Percentiles rank a stretch among this genome's conserved stretches.
Conservation (phyloP, 148 eudicot species). For the Fagopyrum esculentum region DNA sequence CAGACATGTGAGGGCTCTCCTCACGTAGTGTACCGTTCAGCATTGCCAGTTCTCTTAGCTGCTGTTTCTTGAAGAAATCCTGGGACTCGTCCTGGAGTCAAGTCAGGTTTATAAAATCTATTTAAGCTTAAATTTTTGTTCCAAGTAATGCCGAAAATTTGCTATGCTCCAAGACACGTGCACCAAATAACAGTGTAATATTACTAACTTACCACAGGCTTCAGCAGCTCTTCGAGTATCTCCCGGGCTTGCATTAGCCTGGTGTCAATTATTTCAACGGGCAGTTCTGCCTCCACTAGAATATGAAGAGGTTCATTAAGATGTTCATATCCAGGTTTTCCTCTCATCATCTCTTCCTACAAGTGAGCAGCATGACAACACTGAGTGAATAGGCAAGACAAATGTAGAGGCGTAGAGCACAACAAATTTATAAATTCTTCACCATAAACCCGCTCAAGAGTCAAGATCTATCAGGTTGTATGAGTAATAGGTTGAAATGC, state of each 20-base stretch:
- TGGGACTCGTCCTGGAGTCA: slow-evolving; percentile 78
- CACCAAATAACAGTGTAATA: background rate
- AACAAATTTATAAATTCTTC: background rate
- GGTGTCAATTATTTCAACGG: slow-evolving; percentile 83
- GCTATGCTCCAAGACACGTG: background rate
- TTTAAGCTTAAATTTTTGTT: background rate
- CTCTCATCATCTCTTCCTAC: slow-evolving; percentile 98
- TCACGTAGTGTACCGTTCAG: slow-evolving; percentile 90
- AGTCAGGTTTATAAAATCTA: background rate
- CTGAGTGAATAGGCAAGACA: background rate
- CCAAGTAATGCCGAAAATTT: background rate
- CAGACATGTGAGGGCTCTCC: slow-evolving; percentile 80
- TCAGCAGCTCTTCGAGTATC: slow-evolving; percentile 92
- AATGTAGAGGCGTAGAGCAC: background rate
- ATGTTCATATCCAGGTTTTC: slow-evolving; percentile 96
- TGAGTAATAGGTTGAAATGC: too few relatives aligned
- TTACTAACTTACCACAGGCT: slow-evolving; percentile 66
- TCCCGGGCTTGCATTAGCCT: slow-evolving; percentile 90
- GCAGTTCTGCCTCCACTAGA: slow-evolving; percentile 92
- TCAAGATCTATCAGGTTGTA: background rate
- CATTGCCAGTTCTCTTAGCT: slow-evolving; percentile 90
- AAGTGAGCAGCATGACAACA: slow-evolving; percentile 8
- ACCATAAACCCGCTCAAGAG: background rate
- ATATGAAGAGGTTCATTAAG: slow-evolving; percentile 96
- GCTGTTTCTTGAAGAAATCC: slow-evolving; percentile 90